Evolutionary conservation across 1,139 yeast species (phyloP), one percentile per base, ranked within the genome.

Genomic region (Yamadazyma sp.): DNA sequence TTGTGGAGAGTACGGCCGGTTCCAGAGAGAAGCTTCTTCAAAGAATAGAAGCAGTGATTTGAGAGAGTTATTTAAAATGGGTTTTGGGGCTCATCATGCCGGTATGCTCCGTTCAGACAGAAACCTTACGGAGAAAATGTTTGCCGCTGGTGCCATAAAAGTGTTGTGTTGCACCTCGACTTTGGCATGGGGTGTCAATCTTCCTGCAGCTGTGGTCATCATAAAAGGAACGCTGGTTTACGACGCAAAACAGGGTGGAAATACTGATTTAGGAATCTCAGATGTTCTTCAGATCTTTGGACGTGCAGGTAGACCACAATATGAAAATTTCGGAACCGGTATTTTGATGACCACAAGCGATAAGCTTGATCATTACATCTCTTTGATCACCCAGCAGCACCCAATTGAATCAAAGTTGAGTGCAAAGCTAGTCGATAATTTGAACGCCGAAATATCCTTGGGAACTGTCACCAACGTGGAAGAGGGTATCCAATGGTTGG

Each of bases 251-350:
- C 87, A 85, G 42, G 98, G 98, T 72, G 97, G 98, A 0, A 88
- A 83, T 59, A 81, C 84, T 3, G 98, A 94, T 56, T 71, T 94
- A 40, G 97, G 98, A 2, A 91, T 94, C 16, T 86, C 97, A 0
- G 99, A 94, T 64, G 96, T 94, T 27, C 85, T 94, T 46, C 99
- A 94, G 66, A 94, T 94, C 53, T 92, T 94, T 66, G 99, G 99
- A 52, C 87, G 99, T 69, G 98, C 98, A 30, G 99, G 99, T 65
- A 81, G 99, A 66, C 99, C 99, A 0, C 98, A 95, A 52, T 94
- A 81, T 62, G 96, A 94, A 54, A 79, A 79, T 42, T 84, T 77
- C 56, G 99, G 98, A 70, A 87, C 92, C 2, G 98, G 98, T 68
- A 83, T 89, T 30, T 69, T 94, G 39, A 81, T 94, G 58, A 92